Evolutionary conservation across 1,284 basidiomycete species (phyloP).

Genomic region (Neonothopanus nambi): DNA sequence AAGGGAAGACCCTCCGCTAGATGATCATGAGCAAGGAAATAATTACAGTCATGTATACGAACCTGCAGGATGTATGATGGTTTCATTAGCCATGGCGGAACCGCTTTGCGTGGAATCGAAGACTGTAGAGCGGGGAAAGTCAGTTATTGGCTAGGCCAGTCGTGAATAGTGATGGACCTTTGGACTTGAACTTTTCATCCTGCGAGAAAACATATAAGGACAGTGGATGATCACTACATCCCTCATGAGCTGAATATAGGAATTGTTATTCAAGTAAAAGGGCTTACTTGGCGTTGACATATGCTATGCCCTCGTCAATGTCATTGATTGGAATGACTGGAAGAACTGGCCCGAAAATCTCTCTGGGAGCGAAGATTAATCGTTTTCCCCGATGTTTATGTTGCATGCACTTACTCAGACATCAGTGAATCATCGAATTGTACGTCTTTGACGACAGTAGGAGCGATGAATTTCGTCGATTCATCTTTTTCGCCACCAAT

Average conservation of each 20-base stretch:
- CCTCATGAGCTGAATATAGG: not conserved
- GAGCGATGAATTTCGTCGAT: conserved; percentile 59
- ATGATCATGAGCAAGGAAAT: not conserved
- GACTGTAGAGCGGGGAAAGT: conserved; percentile 40
- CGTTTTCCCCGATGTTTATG: not conserved
- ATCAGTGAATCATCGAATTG: conserved; percentile 67
- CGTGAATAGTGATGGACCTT: conserved; percentile 40
- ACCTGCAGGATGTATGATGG: conserved; percentile 56
- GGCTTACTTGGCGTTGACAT: conserved; percentile 61
- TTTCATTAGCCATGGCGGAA: conserved; percentile 67
- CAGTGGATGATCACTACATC: conserved; percentile 69
- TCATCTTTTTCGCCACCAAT: conserved; percentile 71
- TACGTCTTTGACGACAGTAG: conserved; percentile 70
- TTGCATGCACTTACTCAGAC: conserved; percentile 59
- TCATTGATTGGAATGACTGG: conserved; percentile 76
- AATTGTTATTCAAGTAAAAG: not conserved
- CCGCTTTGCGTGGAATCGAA: conserved; percentile 70
- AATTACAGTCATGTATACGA: conserved; percentile 22
- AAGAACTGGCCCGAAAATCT: conserved; percentile 78
- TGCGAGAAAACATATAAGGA: conserved; percentile 77
- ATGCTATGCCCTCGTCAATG: conserved; percentile 72
- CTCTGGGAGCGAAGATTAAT: conserved; percentile 33
- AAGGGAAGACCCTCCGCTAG: conserved; percentile 69
- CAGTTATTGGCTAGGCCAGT: not conserved
- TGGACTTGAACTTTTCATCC: conserved; percentile 58